A percentile compares a stretch with the other conserved stretches of the same genome.
Evolutionary conservation across 2,329 filamentous ascomycete species (phyloP).

Genomic region (Colletotrichum chlorophyti): DNA sequence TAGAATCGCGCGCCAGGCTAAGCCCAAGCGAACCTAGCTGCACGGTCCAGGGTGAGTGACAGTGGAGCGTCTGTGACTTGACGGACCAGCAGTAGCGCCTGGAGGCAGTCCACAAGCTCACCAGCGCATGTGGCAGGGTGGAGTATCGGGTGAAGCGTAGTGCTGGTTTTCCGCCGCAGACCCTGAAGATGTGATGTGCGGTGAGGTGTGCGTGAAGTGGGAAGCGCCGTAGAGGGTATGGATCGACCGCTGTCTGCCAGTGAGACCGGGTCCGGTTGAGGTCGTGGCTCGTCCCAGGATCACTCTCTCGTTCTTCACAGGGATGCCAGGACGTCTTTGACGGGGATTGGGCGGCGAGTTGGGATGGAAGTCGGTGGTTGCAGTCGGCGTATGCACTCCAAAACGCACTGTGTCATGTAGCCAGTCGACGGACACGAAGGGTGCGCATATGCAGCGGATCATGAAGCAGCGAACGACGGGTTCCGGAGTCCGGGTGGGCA

Average conservation of each 20-base stretch:
- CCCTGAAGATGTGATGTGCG: constrained; percentile 27
- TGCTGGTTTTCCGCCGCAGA: constrained; percentile 19
- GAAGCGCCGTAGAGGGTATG: constrained; percentile 16
- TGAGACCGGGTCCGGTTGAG: constrained; percentile 12
- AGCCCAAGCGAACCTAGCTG: constrained; percentile 25
- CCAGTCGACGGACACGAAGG: constrained; percentile 41
- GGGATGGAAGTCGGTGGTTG: constrained; percentile 21
- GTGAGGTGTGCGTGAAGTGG: constrained; percentile 20
- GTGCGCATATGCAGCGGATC: constrained; percentile 44
- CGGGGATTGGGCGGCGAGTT: constrained; percentile 5
- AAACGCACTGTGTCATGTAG: constrained; percentile 33
- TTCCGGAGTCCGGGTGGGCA: constrained; percentile 18
- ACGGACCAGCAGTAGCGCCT: constrained; percentile 19
- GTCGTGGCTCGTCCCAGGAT: constrained; percentile 13
- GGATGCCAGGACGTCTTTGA: constrained; percentile 3
- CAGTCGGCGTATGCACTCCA: constrained; percentile 25
- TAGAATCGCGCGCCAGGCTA: constrained; percentile 25
- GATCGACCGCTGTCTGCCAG: constrained; percentile 13
- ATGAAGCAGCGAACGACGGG: constrained; percentile 22
- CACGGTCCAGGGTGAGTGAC: constrained; percentile 16
- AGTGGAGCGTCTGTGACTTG: constrained; percentile 26
- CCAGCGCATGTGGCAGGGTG: constrained; percentile 26
- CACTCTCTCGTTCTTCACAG: constrained; percentile 15
- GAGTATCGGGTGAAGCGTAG: constrained; percentile 14
- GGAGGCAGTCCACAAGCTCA: constrained; percentile 25